Evolutionary conservation across 306 rosid species (phyloP), one percentile per base, ranked within the genome.

Genomic region (Inga laurina): DNA sequence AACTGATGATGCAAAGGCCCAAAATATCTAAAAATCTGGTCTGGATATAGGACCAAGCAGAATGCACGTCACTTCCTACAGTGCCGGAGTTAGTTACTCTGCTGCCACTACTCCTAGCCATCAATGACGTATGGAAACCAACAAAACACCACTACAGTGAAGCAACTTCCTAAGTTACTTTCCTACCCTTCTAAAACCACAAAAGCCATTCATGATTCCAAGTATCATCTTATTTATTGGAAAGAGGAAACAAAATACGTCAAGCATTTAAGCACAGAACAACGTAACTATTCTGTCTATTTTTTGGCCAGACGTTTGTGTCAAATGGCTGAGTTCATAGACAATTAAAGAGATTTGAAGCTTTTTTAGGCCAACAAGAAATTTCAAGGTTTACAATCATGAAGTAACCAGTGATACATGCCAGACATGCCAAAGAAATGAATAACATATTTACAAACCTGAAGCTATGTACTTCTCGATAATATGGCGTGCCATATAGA

Each of bases 401-500:
- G 49, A 79, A 61, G 34, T 67, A 12, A 51, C 41, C 35, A 54
- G 10, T 57, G 72, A 71, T 27, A 79, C 37, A 64, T 14, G 65
- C 65, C 15, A 61, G 68, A 15, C 32, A 41, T 5, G n/a, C 19
- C 71, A 51, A 37, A 16, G 15, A 11, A 54, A 39, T 39, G 1
- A 39, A 49, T 57, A 80, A 69, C 46, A 49, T 71, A 51, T 61
- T 59, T 62, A 84, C 86, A 64, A 78, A 93, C 99, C 99, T 88
- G 97, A 86, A 68, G 61, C 88, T 72, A 96, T 94, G 90, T 96
- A 96, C 88, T 94, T 91, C 86, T 90, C 94, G 82, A 96, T 94
- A 85, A 96, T 91, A 90, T 96, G 98, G 15, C 99, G 90, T 76
- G 96, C 88, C 99, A 95, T 95, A 85, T 95, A 95, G 89, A 95